These are phyloP conservation scores for Pseudocercospora macadamiae DNA, from an alignment of 2,329 filamentous ascomycete species.

Conservation along the genomic window DNA sequence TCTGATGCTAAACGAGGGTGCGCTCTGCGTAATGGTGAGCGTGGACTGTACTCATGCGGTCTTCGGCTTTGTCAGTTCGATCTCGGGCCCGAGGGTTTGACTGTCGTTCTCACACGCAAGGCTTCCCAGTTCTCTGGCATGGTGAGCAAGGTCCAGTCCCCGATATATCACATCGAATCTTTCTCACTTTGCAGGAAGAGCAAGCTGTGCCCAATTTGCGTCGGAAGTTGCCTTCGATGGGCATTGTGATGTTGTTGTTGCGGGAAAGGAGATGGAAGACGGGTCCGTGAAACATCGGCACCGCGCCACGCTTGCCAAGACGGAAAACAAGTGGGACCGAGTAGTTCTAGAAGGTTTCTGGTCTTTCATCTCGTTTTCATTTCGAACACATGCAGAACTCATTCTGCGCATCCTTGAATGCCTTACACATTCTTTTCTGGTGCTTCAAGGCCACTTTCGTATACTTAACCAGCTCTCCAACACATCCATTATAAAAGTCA, in stretches of 20 bases:
- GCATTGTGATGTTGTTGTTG: slow-evolving; percentile 4
- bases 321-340: too few species aligned
- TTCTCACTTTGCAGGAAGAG: slow-evolving; percentile 11
- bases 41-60: neutral
- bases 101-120: slow-evolving; percentile 5
- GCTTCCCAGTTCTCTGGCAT: slow-evolving; percentile 1
- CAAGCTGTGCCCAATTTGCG: slow-evolving; percentile 18
- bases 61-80: neutral
- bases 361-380: too few species aligned
- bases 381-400: too few species aligned
- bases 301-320: too few species aligned
- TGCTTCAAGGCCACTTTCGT: too few species aligned
- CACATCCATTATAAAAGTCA: too few species aligned
- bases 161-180: slow-evolving; percentile 17
- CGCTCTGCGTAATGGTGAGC: neutral
- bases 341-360: too few species aligned
- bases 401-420: too few species aligned
- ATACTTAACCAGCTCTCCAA: too few species aligned
- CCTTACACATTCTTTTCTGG: too few species aligned
- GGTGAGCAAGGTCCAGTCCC: slow-evolving; percentile 9
- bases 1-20: neutral
- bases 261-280: neutral
- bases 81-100: neutral
- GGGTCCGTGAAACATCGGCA: neutral
- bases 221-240: slow-evolving; percentile 14